These are phyloP conservation scores for Orobanche coerulescens DNA, from an alignment of 257 asterid genomes.

Conservation along the genomic window DNA sequence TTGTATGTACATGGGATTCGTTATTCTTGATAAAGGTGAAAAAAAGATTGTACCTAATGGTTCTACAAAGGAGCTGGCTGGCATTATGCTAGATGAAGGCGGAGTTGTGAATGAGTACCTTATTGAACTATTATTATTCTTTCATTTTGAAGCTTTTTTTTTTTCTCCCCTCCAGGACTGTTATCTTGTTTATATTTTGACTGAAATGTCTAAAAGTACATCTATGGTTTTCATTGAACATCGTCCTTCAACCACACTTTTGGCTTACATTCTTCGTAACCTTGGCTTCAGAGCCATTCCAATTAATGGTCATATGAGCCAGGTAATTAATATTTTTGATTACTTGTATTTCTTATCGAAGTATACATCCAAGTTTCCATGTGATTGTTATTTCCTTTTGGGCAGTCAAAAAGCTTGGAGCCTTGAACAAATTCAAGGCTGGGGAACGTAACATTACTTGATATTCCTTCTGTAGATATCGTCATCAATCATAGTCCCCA, in stretches of 20 bases:
- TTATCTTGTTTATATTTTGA: conserved; percentile 74
- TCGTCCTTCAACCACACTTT: conserved; percentile 71
- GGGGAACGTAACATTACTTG: conserved; percentile 85
- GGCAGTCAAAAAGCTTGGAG: conserved; percentile 79
- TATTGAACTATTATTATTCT: neutral
- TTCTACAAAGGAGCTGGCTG: neutral
- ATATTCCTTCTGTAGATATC: conserved; percentile 85
- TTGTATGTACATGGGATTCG: neutral
- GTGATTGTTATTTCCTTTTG: neutral
- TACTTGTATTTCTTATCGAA: neutral
- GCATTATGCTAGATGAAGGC: neutral
- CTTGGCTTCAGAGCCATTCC: conserved; percentile 85
- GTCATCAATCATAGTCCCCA: conserved; percentile 87
- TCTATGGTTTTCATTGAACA: conserved; percentile 94
- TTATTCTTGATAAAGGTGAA: neutral
- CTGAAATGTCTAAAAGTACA: conserved; percentile 62
- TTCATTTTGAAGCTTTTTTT: conserved; percentile 5
- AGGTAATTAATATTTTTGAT: conserved; percentile 42
- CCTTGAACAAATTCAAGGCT: conserved; percentile 70
- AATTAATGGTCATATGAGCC: conserved; percentile 92
- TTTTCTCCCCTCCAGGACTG: conserved; percentile 46
- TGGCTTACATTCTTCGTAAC: conserved; percentile 68
- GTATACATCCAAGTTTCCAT: neutral
- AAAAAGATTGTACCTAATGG: neutral
- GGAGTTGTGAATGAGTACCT: neutral